These are phyloP conservation scores for Gossypium rotundifolium DNA, from an alignment of 345 rosid genomes.

Conservation along the genomic window DNA sequence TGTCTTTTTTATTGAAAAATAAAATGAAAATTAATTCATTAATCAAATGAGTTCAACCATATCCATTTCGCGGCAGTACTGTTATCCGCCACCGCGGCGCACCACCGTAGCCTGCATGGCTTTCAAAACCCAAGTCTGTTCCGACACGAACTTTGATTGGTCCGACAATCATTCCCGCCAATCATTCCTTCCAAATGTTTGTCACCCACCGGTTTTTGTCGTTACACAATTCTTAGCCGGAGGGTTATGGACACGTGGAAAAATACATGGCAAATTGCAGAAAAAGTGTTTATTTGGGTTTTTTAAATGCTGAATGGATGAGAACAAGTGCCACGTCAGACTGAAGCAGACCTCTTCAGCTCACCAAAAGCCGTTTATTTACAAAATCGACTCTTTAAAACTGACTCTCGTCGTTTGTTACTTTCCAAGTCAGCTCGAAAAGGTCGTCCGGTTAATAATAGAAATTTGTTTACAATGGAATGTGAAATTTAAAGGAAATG, in stretches of 20 bases:
- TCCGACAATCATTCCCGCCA: background rate
- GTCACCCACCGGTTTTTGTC: background rate
- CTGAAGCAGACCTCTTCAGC: background rate
- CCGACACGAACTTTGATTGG: background rate
- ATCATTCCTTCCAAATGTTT: background rate
- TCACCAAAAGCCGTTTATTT: conserved; percentile 3
- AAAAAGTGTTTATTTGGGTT: too few species aligned
- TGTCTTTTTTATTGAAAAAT: background rate
- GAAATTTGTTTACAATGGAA: background rate
- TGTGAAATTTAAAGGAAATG: background rate
- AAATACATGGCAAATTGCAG: background rate
- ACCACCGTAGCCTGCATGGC: background rate
- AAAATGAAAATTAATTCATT: background rate
- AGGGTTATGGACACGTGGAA: background rate
- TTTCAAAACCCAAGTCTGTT: background rate
- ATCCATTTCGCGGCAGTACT: background rate
- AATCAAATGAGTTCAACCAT: background rate
- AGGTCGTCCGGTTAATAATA: background rate
- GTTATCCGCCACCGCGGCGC: background rate
- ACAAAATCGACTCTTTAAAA: background rate
- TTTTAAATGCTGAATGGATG: background rate
- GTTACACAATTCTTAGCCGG: background rate
- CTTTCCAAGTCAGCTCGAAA: background rate
- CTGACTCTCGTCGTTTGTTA: background rate
- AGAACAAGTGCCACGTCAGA: background rate